Percentiles rank a stretch among this genome's conserved stretches.
These are phyloP conservation scores for Ophiostoma ips DNA, from an alignment of 2,329 filamentous ascomycete species.

Conservation along the genomic window DNA sequence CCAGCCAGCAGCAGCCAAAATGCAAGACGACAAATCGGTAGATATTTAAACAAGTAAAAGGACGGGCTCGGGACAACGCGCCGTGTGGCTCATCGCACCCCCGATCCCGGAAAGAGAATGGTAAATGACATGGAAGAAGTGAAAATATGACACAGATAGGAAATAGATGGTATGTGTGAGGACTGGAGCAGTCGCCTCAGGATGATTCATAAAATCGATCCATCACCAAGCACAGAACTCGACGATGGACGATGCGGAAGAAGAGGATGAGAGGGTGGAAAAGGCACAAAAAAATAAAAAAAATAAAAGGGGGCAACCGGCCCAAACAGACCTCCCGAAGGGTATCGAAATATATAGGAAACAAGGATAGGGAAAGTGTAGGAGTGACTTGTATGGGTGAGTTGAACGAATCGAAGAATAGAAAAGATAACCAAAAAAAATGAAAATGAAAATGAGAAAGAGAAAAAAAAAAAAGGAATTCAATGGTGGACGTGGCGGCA, in stretches of 20 bases:
- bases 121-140: slow-evolving; percentile 11
- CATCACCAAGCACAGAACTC: background rate
- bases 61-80: background rate
- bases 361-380: slow-evolving; percentile 5
- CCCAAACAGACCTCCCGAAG: slow-evolving; percentile 24
- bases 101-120: slow-evolving; percentile 4
- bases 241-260: background rate
- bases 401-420: slow-evolving; percentile 11
- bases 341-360: slow-evolving; percentile 31
- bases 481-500: slow-evolving; percentile 17
- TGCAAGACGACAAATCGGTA: slow-evolving; percentile 11
- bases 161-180: slow-evolving; percentile 8
- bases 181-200: slow-evolving; percentile 2
- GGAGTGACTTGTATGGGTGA: slow-evolving; percentile 2
- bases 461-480: slow-evolving; percentile 18
- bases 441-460: no score
- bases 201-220: slow-evolving; percentile 9
- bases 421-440: no score
- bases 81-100: background rate
- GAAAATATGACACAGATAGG: slow-evolving; percentile 4
- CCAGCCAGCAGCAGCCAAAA: slow-evolving; percentile 1
- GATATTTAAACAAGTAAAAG: slow-evolving; percentile 7
- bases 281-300: slow-evolving; percentile 6
- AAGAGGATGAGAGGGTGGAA: slow-evolving; percentile 1
- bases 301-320: slow-evolving; percentile 13